phyloP scores from a whole-genome alignment of 805 yeast genomes.

The Limtongozyma cylindracea region DNA sequence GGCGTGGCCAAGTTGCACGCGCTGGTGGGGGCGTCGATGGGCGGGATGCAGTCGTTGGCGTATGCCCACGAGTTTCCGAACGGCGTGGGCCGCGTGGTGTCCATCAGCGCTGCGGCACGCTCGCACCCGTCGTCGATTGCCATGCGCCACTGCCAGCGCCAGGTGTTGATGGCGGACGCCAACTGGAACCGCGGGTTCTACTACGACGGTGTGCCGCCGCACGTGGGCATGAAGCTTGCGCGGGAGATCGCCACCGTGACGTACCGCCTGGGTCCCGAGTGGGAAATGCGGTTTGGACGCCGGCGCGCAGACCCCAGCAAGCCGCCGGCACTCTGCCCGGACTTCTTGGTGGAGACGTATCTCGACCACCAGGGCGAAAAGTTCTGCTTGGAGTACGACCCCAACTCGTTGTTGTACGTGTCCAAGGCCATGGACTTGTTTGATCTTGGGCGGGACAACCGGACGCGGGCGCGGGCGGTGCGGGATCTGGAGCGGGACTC shows the following conservation, averaged over 20 bases:
- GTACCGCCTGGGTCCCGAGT: conserved; percentile 88
- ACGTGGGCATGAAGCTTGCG: conserved; percentile 84
- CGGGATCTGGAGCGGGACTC: conserved; percentile 10
- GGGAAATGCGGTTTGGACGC: conserved; percentile 85
- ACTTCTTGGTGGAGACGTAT: conserved; percentile 77
- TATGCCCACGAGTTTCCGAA: conserved; percentile 68
- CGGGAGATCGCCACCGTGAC: conserved; percentile 88
- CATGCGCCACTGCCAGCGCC: conserved; percentile 79
- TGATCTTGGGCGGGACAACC: conserved; percentile 35
- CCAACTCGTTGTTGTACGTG: conserved; percentile 68
- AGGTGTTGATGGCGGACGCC: conserved; percentile 83
- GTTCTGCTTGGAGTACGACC: conserved; percentile 76
- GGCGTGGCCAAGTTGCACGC: conserved; percentile 46
- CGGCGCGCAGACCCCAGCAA: conserved; percentile 58
- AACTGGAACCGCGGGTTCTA: conserved; percentile 85
- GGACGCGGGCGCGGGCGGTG: conserved; percentile 14
- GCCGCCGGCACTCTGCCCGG: conserved; percentile 82
- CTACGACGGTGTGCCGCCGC: conserved; percentile 67
- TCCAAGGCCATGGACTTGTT: conserved; percentile 91
- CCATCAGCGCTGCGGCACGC: conserved; percentile 83
- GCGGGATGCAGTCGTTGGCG: conserved; percentile 96
- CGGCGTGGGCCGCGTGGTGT: conserved; percentile 42
- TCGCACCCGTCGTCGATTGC: conserved; percentile 91
- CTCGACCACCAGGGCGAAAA: conserved; percentile 90
- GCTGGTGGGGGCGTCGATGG: conserved; percentile 81